Evolutionary conservation across 768 basidiomycete species (phyloP).

Genomic region (Suillus placidus): DNA sequence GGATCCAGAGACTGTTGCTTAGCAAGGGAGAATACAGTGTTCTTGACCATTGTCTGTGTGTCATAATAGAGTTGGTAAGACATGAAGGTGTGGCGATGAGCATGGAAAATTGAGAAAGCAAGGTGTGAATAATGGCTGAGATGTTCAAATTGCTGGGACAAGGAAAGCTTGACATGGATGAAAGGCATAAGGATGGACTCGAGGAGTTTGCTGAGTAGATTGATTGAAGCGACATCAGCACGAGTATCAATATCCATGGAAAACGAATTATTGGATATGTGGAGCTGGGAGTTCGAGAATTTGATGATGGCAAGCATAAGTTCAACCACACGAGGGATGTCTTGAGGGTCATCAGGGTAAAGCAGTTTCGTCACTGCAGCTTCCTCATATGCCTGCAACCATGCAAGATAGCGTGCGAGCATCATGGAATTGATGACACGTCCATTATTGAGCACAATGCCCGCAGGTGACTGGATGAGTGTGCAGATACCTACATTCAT

Average conservation of each 20-base stretch:
- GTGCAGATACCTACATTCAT: too few species aligned
- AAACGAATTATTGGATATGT: background rate
- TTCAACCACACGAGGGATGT: too few species aligned
- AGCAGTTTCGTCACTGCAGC: too few species aligned
- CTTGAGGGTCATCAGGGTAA: too few species aligned
- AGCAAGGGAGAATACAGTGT: constrained; percentile 16
- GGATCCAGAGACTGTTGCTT: constrained; percentile 24
- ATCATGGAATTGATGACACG: too few species aligned
- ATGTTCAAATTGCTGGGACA: background rate
- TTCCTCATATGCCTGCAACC: too few species aligned
- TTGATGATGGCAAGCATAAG: too few species aligned
- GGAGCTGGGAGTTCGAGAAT: too few species aligned
- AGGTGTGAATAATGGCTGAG: background rate
- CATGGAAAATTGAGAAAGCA: background rate
- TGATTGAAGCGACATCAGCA: background rate
- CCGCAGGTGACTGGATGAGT: too few species aligned
- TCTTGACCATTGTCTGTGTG: constrained; percentile 33
- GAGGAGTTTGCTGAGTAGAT: background rate
- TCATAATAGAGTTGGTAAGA: constrained; percentile 17
- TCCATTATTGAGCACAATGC: too few species aligned
- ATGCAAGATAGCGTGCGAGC: too few species aligned
- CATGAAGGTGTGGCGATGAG: background rate
- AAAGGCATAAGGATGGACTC: background rate
- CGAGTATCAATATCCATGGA: background rate
- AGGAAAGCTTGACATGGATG: background rate